phyloP scores from a whole-genome alignment of 1,139 yeast species.

The Diutina mesorugosa region DNA sequence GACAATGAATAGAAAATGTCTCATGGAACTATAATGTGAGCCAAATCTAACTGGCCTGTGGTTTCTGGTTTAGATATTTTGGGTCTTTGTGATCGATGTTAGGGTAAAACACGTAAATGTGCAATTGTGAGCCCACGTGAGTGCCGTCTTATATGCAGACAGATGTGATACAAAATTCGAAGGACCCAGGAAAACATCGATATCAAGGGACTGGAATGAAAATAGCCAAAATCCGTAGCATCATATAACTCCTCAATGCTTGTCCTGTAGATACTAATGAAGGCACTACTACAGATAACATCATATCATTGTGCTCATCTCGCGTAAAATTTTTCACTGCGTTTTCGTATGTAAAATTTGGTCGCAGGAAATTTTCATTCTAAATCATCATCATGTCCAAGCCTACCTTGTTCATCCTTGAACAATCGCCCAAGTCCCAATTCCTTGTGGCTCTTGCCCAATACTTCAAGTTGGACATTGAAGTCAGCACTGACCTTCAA shows the following conservation, averaged over 20 bases:
- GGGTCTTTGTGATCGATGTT: background rate
- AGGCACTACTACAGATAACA: background rate
- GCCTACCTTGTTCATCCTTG: slow-evolving; percentile 50
- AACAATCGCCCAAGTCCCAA: slow-evolving; percentile 27
- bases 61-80: background rate
- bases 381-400: slow-evolving; percentile 34
- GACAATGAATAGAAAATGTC: too few relatives aligned
- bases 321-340: background rate
- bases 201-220: background rate
- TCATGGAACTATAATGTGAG: background rate
- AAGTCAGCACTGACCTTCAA: slow-evolving; percentile 29
- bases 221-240: too few relatives aligned
- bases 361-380: background rate
- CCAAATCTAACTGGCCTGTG: background rate
- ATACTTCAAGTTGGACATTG: slow-evolving; percentile 59
- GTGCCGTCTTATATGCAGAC: background rate
- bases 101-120: background rate
- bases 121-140: background rate
- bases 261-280: background rate
- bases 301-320: background rate
- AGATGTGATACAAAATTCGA: background rate
- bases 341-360: background rate
- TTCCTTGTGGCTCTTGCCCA: slow-evolving; percentile 43
- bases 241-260: background rate
- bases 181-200: too few relatives aligned